Base-by-base conservation (phyloP, 176 grass and related monocot genomes). In the Tillandsia leiboldiana region DNA sequence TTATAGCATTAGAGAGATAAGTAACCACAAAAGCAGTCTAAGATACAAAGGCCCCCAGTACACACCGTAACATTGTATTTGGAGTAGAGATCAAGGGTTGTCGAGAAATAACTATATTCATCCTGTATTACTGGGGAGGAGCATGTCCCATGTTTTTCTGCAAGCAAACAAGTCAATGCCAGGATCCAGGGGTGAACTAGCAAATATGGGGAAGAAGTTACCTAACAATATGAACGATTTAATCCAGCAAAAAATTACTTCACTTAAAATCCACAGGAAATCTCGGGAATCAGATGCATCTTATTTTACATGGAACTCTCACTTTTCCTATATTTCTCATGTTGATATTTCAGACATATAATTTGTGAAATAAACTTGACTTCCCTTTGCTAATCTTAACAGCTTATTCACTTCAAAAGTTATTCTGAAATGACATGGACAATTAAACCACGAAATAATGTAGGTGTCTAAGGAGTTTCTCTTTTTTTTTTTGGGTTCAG, bases 61-160 rank as follows among this genome's bases (percentile, higher is more conserved):
- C 92, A 80, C 69, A 97, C 94, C 53, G 84, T 97, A 69, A 97
- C 84, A 49, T 97, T 92, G 49, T 92, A 87, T 78, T 87, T 92
- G 77, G 79, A 87, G 85, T 92, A 92, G 15, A 97, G 89, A 59
- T 83, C 76, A 27, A 97, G 80, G 11, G 82, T 81, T 9, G 77
- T 97, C 12, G 86, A 86, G 77, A 92, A 97, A 78, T 97, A 97
- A 66, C 83, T 77, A 48, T 90, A 97, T 83, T 92, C 89, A 73
- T 97, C 89, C 71, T 87, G 79, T 77, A 97, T 90, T 66, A 90
- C 71, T 15, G 94, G 89, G 82, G 79, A 92, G n/a, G 73, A 87
- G 51, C 94, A 97, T 26, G 94, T 97, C 29, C 94, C 94, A 59
- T 97, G 94, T 51, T 86, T 92, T 87, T 87, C 89, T 97, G 93